These are phyloP conservation scores for Biscogniauxia marginata DNA, from an alignment of 2,329 filamentous ascomycete species.

Conservation along the genomic window DNA sequence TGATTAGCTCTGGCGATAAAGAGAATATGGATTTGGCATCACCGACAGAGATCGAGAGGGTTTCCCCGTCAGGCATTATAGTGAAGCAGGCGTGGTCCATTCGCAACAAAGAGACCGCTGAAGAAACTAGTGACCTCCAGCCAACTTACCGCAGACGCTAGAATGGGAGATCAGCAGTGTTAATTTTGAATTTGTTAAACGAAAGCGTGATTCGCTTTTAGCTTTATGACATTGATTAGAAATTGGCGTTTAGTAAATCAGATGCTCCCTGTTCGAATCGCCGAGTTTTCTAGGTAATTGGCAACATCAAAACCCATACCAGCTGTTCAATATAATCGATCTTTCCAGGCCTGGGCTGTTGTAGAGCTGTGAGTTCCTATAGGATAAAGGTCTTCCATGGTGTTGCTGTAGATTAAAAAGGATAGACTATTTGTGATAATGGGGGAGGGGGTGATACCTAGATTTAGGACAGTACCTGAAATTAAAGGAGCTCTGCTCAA, in stretches of 20 bases:
- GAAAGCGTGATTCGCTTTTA: not conserved
- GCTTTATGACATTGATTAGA: not conserved
- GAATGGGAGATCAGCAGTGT: not conserved
- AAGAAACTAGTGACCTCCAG: not conserved
- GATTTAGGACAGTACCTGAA: no score
- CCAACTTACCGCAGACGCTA: not conserved
- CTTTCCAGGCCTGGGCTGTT: no score
- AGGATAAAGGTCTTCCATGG: no score
- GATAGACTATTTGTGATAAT: no score
- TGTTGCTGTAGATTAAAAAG: no score
- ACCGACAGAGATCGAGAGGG: slow-evolving; percentile 1
- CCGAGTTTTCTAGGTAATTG: no score
- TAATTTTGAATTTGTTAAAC: not conserved
- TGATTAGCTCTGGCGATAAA: slow-evolving; percentile 20
- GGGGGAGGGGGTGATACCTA: no score
- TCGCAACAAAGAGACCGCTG: slow-evolving; percentile 9
- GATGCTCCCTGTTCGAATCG: no score
- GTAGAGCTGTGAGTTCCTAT: no score
- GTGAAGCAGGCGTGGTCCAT: slow-evolving; percentile 25
- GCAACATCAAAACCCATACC: no score
- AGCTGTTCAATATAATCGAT: no score
- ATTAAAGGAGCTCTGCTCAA: no score
- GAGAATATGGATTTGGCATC: slow-evolving; percentile 15
- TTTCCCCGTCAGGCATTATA: slow-evolving; percentile 11
- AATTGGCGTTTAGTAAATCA: not conserved